Conservation (phyloP, 2,329 filamentous ascomycete genomes). For the Penicillium oxalicum region DNA sequence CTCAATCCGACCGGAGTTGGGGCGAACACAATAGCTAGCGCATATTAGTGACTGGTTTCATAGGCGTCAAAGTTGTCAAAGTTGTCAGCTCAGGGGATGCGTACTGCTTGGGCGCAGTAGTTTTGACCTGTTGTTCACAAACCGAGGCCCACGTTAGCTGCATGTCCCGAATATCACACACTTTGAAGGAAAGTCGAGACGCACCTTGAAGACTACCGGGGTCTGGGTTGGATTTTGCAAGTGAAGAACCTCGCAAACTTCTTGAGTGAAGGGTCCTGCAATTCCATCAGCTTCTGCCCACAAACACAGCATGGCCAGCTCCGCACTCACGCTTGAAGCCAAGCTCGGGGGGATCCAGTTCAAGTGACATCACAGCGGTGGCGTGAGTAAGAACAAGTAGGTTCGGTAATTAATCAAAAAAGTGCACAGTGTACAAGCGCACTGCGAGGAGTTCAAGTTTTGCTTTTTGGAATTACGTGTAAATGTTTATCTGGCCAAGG, state of each 20-base stretch:
- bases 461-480: conserved; percentile 2
- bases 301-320: conserved; percentile 2
- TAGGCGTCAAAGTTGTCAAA: background rate
- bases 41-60: conserved; percentile 17
- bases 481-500: conserved; percentile 16
- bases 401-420: background rate
- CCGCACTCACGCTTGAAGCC: conserved; percentile 71
- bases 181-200: conserved; percentile 14
- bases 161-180: conserved; percentile 13
- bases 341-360: conserved; percentile 85
- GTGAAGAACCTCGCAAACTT: conserved; percentile 57
- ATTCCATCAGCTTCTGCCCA: conserved; percentile 8
- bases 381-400: background rate
- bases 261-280: conserved; percentile 57
- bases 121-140: conserved; percentile 70
- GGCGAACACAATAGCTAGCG: conserved; percentile 87
- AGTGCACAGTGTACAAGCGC: background rate
- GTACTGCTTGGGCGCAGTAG: conserved; percentile 97
- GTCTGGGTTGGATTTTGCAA: conserved; percentile 54
- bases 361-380: conserved; percentile 71
- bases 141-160: conserved; percentile 20
- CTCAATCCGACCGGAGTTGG: conserved; percentile 94
- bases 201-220: conserved; percentile 60
- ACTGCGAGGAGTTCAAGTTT: conserved; percentile 10
- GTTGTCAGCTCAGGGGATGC: conserved; percentile 30